These are phyloP conservation scores for Spencermartinsiella ligniputridi DNA, from an alignment of 1,139 yeast genomes.

Conservation along the genomic window DNA sequence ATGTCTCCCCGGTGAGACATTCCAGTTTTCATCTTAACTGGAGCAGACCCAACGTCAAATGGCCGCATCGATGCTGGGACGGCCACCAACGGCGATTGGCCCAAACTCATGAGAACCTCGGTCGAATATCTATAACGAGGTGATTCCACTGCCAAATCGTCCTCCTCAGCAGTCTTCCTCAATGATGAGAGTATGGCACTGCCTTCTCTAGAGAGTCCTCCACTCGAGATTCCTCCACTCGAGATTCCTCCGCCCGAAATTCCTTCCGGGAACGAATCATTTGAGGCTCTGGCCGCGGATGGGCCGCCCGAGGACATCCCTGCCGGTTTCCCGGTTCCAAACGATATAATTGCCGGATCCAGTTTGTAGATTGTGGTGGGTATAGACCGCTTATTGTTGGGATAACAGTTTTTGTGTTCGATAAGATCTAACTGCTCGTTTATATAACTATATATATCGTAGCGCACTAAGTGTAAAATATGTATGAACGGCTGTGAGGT, in stretches of 20 bases:
- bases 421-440: too few species aligned
- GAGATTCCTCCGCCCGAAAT: background rate
- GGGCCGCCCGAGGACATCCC: too few species aligned
- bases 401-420: too few species aligned
- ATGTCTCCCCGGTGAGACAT: background rate
- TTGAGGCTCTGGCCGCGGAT: too few species aligned
- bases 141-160: background rate
- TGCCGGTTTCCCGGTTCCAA: background rate
- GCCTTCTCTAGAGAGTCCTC: background rate
- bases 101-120: slow-evolving; percentile 16
- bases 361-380: slow-evolving; percentile 4
- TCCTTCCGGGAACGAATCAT: too few species aligned
- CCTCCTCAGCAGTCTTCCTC: background rate
- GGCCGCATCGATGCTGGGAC: slow-evolving; percentile 14
- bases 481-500: too few species aligned
- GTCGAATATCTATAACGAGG: slow-evolving; percentile 11
- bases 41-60: slow-evolving; percentile 10
- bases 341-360: slow-evolving; percentile 11
- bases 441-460: too few species aligned
- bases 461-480: too few species aligned
- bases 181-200: background rate
- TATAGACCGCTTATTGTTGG: background rate
- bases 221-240: background rate
- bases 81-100: slow-evolving; percentile 21
- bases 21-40: background rate